Percentiles rank a stretch among this genome's conserved stretches.
phyloP scores from a whole-genome alignment of 148 eudicot species.

The Spergularia marina region DNA sequence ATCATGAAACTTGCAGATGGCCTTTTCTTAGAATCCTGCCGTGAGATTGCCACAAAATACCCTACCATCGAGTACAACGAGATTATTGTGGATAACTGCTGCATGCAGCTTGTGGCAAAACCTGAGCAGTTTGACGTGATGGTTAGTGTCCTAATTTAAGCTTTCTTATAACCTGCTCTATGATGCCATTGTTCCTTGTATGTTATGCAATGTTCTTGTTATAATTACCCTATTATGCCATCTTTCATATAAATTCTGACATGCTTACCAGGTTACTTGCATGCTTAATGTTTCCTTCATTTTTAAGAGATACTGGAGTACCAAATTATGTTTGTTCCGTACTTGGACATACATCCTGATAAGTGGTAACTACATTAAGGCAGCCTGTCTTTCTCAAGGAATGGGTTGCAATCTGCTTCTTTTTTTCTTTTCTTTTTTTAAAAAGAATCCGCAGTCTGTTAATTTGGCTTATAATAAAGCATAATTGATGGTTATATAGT shows the following conservation, averaged over 20 bases:
- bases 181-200: conserved; percentile 1
- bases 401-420: not conserved
- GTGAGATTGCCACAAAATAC: conserved; percentile 70
- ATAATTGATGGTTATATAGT: not conserved
- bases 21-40: conserved; percentile 80
- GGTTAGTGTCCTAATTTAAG: conserved; percentile 38
- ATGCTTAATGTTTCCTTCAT: not conserved
- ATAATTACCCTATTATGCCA: not conserved
- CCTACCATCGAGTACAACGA: conserved; percentile 76
- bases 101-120: conserved; percentile 89
- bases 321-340: not conserved
- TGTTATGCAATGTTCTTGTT: not conserved
- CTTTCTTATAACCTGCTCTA: not conserved
- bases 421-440: too few relatives aligned
- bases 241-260: not conserved
- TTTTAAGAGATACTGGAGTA: not conserved
- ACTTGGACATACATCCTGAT: not conserved
- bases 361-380: not conserved
- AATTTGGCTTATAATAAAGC: not conserved
- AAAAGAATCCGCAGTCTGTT: not conserved
- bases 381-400: conserved; percentile 7
- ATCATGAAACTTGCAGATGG: conserved; percentile 96
- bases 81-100: conserved; percentile 87
- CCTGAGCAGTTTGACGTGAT: conserved; percentile 94
- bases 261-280: not conserved